Conservation (phyloP, 768 basidiomycete species). For the Termitomyces sp. region DNA sequence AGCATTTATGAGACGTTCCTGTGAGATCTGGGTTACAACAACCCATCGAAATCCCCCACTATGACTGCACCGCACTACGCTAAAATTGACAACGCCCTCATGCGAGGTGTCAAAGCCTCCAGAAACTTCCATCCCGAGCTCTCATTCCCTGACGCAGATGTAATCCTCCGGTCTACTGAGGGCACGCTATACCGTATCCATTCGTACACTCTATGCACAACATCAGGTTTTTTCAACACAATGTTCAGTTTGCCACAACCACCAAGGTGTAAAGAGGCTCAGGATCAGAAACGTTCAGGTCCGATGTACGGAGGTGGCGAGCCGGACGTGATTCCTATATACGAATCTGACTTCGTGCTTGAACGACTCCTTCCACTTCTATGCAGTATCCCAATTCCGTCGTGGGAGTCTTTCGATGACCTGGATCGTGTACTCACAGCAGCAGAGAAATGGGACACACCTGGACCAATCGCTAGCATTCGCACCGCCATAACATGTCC, state of each 20-base stretch:
- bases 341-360: conserved; percentile 39
- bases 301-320: conserved; percentile 4
- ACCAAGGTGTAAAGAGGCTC: conserved; percentile 5
- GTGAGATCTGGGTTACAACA: conserved; percentile 1
- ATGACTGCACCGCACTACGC: conserved; percentile 15
- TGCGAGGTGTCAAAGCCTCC: not conserved
- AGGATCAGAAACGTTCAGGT: not conserved
- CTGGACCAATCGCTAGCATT: conserved; percentile 50
- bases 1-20: conserved; percentile 15
- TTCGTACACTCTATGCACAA: conserved; percentile 48
- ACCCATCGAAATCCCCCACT: conserved; percentile 6
- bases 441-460: conserved; percentile 70
- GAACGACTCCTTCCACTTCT: conserved; percentile 53
- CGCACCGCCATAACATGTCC: conserved; percentile 45
- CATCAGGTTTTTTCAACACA: conserved; percentile 55
- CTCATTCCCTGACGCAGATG: conserved; percentile 27
- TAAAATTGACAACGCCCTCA: conserved; percentile 6
- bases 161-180: conserved; percentile 35
- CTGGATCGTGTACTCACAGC: conserved; percentile 51
- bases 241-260: conserved; percentile 57
- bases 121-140: conserved; percentile 26
- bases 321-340: conserved; percentile 26
- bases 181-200: conserved; percentile 50
- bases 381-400: conserved; percentile 45
- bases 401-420: conserved; percentile 42